phyloP scores from a whole-genome alignment of 192 early-diverging fungal genomes.

The Gaertneriomyces sp. region DNA sequence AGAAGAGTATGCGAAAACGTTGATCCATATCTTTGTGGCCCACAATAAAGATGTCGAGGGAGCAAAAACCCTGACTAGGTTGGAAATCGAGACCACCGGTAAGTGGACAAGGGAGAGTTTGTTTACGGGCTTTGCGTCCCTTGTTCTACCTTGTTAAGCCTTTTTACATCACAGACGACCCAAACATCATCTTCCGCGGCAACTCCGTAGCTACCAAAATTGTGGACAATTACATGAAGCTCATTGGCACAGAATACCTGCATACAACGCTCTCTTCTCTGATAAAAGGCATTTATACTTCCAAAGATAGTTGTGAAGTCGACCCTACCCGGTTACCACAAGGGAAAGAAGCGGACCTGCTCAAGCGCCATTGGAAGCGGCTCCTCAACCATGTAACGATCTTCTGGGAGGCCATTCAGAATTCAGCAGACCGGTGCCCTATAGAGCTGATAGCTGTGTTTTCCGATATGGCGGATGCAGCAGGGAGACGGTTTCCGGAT shows the following conservation, averaged over 20 bases:
- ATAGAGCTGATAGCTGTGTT: conserved; percentile 23
- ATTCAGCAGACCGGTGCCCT: conserved; percentile 38
- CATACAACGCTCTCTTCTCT: conserved; percentile 35
- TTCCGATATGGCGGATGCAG: conserved; percentile 13
- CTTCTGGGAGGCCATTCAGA: conserved; percentile 45
- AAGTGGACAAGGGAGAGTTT: not conserved
- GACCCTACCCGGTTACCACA: conserved; percentile 18
- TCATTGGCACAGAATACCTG: conserved; percentile 46
- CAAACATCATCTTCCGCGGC: conserved; percentile 58
- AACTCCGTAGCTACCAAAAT: conserved; percentile 56
- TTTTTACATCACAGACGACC: conserved; percentile 28
- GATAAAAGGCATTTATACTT: conserved; percentile 26
- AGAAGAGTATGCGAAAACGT: conserved; percentile 40
- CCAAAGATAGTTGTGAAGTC: conserved; percentile 33
- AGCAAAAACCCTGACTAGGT: conserved; percentile 18
- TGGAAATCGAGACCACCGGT: conserved; percentile 33
- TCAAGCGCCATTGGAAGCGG: conserved; percentile 39
- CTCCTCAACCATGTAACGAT: conserved; percentile 36
- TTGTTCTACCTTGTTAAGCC: not conserved
- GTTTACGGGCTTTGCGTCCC: conserved; percentile 1
- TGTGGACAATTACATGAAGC: conserved; percentile 60
- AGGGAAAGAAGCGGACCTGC: conserved; percentile 29
- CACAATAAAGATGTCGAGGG: conserved; percentile 40
- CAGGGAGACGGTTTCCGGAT: conserved; percentile 9
- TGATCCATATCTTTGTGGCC: conserved; percentile 39